Conservation (phyloP, 371 early-diverging fungal genomes). For the Chytridium lagenaria region DNA sequence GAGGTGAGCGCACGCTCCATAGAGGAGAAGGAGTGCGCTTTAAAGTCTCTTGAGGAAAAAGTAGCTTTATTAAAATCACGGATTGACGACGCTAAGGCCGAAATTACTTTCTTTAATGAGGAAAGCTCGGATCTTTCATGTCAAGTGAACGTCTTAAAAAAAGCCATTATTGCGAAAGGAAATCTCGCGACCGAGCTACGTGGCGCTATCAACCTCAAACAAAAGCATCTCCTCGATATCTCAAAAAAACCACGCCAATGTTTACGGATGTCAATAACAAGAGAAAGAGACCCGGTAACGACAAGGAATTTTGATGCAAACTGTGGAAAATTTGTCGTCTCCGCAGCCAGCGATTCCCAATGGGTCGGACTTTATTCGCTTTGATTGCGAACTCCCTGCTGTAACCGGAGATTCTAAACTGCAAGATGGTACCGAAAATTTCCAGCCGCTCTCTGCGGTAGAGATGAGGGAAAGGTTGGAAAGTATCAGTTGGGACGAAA, state of each 20-base stretch:
- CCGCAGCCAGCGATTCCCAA: not conserved
- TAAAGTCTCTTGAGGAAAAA: not conserved
- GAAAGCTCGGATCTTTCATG: not conserved
- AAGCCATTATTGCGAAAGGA: conserved; percentile 20
- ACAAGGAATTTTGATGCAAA: too few relatives aligned
- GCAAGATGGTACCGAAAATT: not conserved
- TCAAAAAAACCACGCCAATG: conserved; percentile 10
- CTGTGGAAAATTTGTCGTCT: too few relatives aligned
- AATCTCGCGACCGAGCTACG: conserved; percentile 16
- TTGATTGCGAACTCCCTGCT: not conserved
- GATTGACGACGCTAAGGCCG: not conserved
- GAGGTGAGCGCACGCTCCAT: not conserved
- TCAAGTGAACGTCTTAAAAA: not conserved
- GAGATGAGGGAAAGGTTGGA: not conserved
- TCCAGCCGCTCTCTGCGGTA: not conserved
- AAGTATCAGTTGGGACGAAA: not conserved
- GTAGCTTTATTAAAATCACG: not conserved
- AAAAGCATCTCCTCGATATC: conserved; percentile 13
- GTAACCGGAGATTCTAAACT: not conserved
- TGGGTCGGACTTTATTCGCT: not conserved
- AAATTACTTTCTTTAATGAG: not conserved
- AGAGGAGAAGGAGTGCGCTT: not conserved
- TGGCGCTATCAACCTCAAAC: conserved; percentile 7
- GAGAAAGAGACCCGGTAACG: not conserved
- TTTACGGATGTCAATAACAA: not conserved